Base-by-base conservation (phyloP, 2,329 filamentous ascomycete species). In the Epichloe sp. region DNA sequence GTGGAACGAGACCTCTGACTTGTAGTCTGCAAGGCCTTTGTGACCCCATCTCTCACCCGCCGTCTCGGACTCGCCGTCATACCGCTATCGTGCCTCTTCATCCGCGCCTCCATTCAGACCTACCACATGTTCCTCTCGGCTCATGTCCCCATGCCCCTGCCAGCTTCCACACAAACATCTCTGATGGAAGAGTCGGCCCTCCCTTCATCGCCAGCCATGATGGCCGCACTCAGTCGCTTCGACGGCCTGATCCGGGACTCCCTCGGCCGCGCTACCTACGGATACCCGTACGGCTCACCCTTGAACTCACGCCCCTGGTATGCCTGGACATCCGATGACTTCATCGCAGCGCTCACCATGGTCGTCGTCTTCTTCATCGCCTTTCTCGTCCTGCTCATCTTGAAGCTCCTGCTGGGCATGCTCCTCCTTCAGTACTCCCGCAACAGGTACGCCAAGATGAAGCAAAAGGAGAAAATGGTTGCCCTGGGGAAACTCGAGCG, bases 41-140 rank as follows among this genome's bases (percentile, higher is more conserved):
- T 84, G 12, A 86, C 94, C 23, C 90, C 93, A 26, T 91, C 94
- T 23, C 73, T 98, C 2, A 95, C 88, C 4, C 86, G 90, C 53
- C 82, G 93, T 17, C 79, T 98, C 0, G 93, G 93, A 1, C 74
- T 98, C 1, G 93, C 93, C 0, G 84, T 97, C 34, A 86, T 98
- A 45, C 93, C 93, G 0, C 75, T 98, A 0, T 91, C 90, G 1
- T 97, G 90, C 59, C 81, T 98, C 46, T 96, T 98, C 68, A 93
- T 98, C 65, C 83, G 94, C 43, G 88, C 94, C 45, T 90, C 88
- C 1, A 78, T 97, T 43, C 93, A 98, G 65, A 96, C 91, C 6
- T 98, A 97, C 67, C 86, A 96, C 68, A 97, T 97, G 91, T 95
- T 97, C 62, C 78, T 97, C 14, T 87, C 90, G 3, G 90, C 88